phyloP scores from a whole-genome alignment of 805 yeast species.

The Diddensiella santjacobensis region DNA sequence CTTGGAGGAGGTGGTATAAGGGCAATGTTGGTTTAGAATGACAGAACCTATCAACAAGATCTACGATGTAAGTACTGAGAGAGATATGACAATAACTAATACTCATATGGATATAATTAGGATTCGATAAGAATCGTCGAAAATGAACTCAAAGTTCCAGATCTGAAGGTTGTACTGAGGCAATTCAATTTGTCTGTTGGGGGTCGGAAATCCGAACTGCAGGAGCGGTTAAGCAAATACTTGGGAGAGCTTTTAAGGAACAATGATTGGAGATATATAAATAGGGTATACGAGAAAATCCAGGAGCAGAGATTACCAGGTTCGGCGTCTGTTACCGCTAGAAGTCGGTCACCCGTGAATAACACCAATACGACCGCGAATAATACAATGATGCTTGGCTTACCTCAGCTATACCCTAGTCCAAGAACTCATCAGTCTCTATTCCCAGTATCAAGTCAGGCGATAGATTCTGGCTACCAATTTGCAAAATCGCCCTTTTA shows the following conservation, averaged over 20 bases:
- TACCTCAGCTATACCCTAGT: background rate
- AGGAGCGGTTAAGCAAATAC: conserved; percentile 49
- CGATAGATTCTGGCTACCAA: background rate
- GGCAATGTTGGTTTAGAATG: no score
- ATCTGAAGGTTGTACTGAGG: conserved; percentile 30
- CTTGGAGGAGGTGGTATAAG: no score
- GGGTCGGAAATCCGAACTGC: conserved; percentile 62
- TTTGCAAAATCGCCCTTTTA: no score
- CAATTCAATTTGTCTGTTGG: conserved; percentile 42
- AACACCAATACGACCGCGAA: background rate
- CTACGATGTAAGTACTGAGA: no score
- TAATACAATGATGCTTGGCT: background rate
- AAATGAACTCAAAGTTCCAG: conserved; percentile 28
- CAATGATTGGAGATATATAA: background rate
- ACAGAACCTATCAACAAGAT: no score
- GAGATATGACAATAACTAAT: no score
- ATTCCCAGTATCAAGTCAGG: background rate
- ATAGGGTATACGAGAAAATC: background rate
- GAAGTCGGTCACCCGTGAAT: background rate
- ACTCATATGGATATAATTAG: no score
- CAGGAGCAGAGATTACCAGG: background rate
- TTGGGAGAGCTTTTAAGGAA: conserved; percentile 33
- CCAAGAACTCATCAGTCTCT: background rate
- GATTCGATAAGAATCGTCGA: conserved; percentile 12
- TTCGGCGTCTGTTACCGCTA: background rate